Evolutionary conservation across 371 early-diverging fungal genomes (phyloP), one percentile per base, ranked within the genome.

Genomic region (Apophysomyces elegans): DNA sequence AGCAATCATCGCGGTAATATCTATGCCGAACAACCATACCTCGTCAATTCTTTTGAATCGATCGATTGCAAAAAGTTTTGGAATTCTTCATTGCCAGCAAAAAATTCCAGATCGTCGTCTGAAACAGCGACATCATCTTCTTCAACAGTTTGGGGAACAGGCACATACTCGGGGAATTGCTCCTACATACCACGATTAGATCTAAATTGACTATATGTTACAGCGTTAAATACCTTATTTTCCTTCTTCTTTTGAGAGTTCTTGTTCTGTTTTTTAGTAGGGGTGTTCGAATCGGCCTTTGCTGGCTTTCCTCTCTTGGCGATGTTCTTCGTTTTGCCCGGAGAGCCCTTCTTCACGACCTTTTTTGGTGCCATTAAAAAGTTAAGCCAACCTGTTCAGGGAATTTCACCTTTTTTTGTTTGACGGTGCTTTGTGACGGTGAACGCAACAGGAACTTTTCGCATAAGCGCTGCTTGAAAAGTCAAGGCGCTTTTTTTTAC

Each of bases 51-150:
- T 45, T 77, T 79, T 1, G 71, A 36, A 58, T 75, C 71, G 67
- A 75, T 63, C 14, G 69, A 63, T 26, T 60, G 62, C 47, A 75
- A 65, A 62, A 75, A 75, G 46, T 54, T 56, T n/a, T 65, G 63
- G 63, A 74, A 75, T 7, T 66, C 67, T 43, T 66, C 45, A 36
- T 75, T 71, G 12, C 66, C 69, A 12, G 66, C 66, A 64, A 75
- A 75, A 61, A 87, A 89, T 63, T 84, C 87, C 32, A 88, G 76
- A 73, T 88, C 90, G 13, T 88, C 88, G n/a, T 87, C 88, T 16
- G 88, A 86, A 62, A 89, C 67, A 13, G 76, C 86, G 32, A 83
- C 63, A 47, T 89, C 86, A 1, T 77, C 76, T 3, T 72, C 76
- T 0, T 70, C 74, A 4, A 64, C 71, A 18, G 56, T 54, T 16